Evolutionary conservation across 2,329 filamentous ascomycete species (phyloP).

Genomic region (Ceratocystis eucalypticola): DNA sequence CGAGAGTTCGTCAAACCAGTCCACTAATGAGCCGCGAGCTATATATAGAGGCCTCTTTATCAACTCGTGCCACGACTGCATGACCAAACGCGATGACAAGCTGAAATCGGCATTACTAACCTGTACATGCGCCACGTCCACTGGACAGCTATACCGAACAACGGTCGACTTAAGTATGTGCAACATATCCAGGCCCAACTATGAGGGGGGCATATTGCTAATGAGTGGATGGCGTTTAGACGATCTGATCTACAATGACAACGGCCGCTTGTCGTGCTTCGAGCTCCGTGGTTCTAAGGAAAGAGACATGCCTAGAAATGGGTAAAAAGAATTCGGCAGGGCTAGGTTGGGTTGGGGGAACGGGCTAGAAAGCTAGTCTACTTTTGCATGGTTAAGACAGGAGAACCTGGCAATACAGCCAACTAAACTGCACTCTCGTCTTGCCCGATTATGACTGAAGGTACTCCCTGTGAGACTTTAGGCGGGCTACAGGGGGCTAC

Average conservation of each 20-base stretch:
- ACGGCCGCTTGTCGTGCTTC: conserved; percentile 9
- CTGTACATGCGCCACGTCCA: conserved; percentile 7
- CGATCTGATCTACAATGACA: conserved; percentile 4
- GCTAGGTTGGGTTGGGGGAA: neutral
- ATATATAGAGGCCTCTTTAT: conserved; percentile 1
- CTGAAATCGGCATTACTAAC: conserved; percentile 4
- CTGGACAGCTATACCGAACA: conserved; percentile 7
- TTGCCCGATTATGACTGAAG: neutral
- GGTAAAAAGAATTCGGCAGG: neutral
- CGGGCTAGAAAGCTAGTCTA: neutral
- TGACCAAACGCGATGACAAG: neutral
- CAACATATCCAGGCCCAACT: neutral
- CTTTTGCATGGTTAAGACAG: no score
- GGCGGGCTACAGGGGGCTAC: neutral
- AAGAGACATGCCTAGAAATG: neutral
- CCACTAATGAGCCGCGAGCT: neutral
- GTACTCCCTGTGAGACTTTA: neutral
- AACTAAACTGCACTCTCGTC: neutral
- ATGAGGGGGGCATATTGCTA: neutral
- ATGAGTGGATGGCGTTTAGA: neutral
- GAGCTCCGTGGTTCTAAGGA: neutral
- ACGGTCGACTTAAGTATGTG: conserved; percentile 9
- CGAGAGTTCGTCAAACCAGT: neutral
- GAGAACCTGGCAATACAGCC: neutral
- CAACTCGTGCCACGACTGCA: conserved; percentile 12